Evolutionary conservation across 1,284 basidiomycete genomes (phyloP).

Genomic region (Fomitopsis betulina): DNA sequence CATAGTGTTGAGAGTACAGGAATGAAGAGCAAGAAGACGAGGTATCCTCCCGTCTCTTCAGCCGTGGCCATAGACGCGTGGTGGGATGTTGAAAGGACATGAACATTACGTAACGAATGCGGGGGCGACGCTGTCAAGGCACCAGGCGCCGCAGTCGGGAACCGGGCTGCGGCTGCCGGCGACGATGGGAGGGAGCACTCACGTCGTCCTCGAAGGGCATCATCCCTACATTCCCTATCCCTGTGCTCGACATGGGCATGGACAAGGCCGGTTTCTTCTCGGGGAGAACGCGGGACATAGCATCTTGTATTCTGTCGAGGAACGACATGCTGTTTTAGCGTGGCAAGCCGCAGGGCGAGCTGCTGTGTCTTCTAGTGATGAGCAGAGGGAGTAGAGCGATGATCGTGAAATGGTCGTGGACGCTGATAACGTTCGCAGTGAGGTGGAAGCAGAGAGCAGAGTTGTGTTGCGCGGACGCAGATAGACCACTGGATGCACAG

Average conservation of each 20-base stretch:
- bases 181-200: slow-evolving; percentile 29
- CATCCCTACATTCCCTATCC: slow-evolving; percentile 47
- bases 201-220: slow-evolving; percentile 68
- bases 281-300: slow-evolving; percentile 22
- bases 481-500: background rate
- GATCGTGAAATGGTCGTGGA: background rate
- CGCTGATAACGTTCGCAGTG: background rate
- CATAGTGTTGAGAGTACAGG: slow-evolving; percentile 57
- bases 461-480: background rate
- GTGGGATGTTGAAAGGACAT: slow-evolving; percentile 22
- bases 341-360: background rate
- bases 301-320: slow-evolving; percentile 25
- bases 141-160: background rate
- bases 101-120: slow-evolving; percentile 51
- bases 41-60: slow-evolving; percentile 40
- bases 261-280: slow-evolving; percentile 24
- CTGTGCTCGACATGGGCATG: slow-evolving; percentile 26
- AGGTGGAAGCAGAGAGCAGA: background rate
- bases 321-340: slow-evolving; percentile 19
- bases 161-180: background rate
- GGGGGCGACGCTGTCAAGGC: background rate
- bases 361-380: background rate
- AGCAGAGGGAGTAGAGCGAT: background rate
- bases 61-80: slow-evolving; percentile 25
- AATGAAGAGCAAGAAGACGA: slow-evolving; percentile 58